Evolutionary conservation across 1,139 yeast genomes (phyloP), one percentile per base, ranked within the genome.

Genomic region (Sugiyamaella novakii): DNA sequence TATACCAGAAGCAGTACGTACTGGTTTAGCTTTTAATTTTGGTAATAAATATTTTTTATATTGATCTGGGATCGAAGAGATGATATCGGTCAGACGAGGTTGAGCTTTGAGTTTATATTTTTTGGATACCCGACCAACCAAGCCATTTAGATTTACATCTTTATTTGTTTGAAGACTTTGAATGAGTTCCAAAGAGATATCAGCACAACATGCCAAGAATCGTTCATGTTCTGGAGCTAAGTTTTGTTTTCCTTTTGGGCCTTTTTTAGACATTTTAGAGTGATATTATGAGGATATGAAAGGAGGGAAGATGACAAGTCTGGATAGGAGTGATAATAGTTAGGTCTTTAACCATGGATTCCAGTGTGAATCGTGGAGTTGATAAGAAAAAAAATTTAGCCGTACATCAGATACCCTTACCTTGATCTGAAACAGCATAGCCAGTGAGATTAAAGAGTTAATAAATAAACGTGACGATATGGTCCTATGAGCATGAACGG

Each of bases 11-110:
- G 99, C 99, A 0, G 99, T 94, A 68, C 99, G 79, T 43, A 92
- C 98, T 0, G 99, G 99, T 68, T 92, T 92, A 24, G 98, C 98
- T 71, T 92, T 88, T 45, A 92, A 76, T 69, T 91, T 91, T 2
- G 98, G 98, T 43, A 94, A 75, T 52, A 92, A 73, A 64, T 91
- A 89, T 65, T 88, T 88, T 68, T 88, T 89, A 68, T 92, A 84
- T 64, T 91, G 97, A 64, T 92, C 98, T 2, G 99, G 99, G 54
- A 92, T 92, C 1, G 98, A 86, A 25, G 91, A 81, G 39, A 92
- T 92, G 61, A 92, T 89, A 69, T 92, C 99, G 0, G 98, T 92
- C 48, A 92, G 75, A 59, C 98, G 75, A 15, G 99, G 99, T 66
- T 91, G 98, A 60, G 85, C 87, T 59, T 87, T 86, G 54, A 92